Base-by-base conservation (phyloP, 2,329 filamentous ascomycete species). In the Aspergillus felis region DNA sequence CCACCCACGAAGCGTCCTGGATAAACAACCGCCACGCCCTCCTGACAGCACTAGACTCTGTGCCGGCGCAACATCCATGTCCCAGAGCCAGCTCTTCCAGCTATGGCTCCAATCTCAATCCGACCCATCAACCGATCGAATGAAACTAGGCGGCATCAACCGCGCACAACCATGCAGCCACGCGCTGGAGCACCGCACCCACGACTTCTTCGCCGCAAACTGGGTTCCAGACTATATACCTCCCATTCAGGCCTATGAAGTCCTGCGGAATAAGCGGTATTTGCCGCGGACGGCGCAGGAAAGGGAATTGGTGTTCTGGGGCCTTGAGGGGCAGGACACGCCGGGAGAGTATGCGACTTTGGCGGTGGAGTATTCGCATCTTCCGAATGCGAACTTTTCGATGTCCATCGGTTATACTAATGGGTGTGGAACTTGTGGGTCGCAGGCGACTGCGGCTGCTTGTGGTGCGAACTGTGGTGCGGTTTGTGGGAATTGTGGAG, bases 41-140 rank as follows among this genome's bases (percentile, higher is more conserved):
- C 8, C 66, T 77, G 22, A 60, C 63, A 22, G 74, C 74, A 2
- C 65, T 63, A 14, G 62, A 69, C 38, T 53, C 59, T 10, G 69
- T 77, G 60, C 57, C 42, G 71, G 61, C 2, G 75, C 73, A 17
- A 64, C 64, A 3, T 72, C 73, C 29, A 76, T 77, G 73, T 65
- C 70, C 9, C 54, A 61, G 25, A 68, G 57, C 3, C 46, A 55
- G 4, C 52, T 57, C 7, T 70, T 76, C 50, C 59, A 62, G 49
- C 44, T 56, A n/a, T 77, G 74, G 75, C 61, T 77, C 1, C 67
- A 72, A 4, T 0, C 5, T 0, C 44, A 47, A 17, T 27, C 24
- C 12, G 12, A 27, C 22, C 44, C 44, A 7, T 7, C 44, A 14
- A 3, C 22, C 9, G 44, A 47, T 7, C 44, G 44, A 14, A 24